Percentiles rank a stretch among this genome's conserved stretches.
phyloP scores from a whole-genome alignment of 805 yeast species.

The Barnettozyma pratensis region DNA sequence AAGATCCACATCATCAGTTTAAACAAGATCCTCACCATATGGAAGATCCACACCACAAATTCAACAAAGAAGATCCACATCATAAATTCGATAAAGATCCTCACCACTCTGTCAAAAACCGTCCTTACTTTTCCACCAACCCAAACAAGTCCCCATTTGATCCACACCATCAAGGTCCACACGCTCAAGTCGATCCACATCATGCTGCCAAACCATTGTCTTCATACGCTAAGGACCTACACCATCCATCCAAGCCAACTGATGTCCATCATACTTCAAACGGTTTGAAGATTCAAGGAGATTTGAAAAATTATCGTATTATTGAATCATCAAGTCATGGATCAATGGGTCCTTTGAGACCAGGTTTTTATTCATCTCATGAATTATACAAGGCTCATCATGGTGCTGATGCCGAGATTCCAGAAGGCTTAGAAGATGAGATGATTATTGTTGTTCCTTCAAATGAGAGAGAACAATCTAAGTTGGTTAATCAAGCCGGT shows the following conservation, averaged over 20 bases:
- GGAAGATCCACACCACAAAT: background rate
- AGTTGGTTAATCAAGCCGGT: conserved; percentile 7
- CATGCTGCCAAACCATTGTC: background rate
- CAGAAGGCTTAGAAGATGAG: conserved; percentile 4
- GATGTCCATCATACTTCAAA: too few species aligned
- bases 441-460: conserved; percentile 5
- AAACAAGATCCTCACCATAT: background rate
- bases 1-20: background rate
- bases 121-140: background rate
- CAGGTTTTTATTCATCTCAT: conserved; percentile 8
- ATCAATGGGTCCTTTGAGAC: background rate
- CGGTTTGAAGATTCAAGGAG: background rate
- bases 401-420: background rate
- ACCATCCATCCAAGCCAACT: too few species aligned
- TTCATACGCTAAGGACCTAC: too few species aligned
- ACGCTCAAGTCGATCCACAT: conserved; percentile 1
- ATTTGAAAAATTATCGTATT: conserved; percentile 3
- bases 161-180: background rate
- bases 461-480: background rate
- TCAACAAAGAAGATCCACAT: background rate
- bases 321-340: conserved; percentile 2
- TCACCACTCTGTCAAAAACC: background rate
- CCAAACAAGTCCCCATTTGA: background rate
- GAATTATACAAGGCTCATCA: conserved; percentile 9
- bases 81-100: background rate